Base-by-base conservation (phyloP, 1,284 basidiomycete genomes). In the Trametes polyzona region DNA sequence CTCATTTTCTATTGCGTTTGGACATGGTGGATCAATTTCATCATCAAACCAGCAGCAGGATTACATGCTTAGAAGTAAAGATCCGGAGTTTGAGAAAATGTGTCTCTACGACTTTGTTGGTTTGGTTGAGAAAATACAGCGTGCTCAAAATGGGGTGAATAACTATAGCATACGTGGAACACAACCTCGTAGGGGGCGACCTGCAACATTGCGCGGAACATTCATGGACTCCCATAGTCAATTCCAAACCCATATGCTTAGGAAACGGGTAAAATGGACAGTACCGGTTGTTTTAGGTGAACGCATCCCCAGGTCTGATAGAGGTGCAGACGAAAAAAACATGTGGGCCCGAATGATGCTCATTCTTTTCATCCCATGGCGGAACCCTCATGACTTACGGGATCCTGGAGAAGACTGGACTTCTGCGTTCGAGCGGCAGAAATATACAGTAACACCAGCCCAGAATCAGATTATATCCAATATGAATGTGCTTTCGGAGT, bases 321-420 rank as follows among this genome's bases (percentile, higher is more conserved):
- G 35, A 9, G 24, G 16, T 3, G 23, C 24, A 1, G 42, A 50
- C 10, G 48, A 56, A 14, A 16, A 11, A 5, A 37, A 51, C 1
- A 2, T 6, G 4, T 41, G 48, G 36, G 17, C 52, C 7, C 37
- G 37, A 0, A 48, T 39, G 30, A 47, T 55, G 33, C 16, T 43
- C 1, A 55, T 47, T 8, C 11, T 55, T 9, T 55, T 55, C 21
- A 23, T 55, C 5, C 46, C 55, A 0, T 56, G 55, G 55, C 12
- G 55, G 3, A 1, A 14, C 0, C 42, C 47, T 4, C 23, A 27
- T 0, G 55, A 56, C 36, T 16, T 56, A 3, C 21, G 23, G 11
- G 11, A 2, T 3, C 7, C 0, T 2, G 7, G 7, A 1, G 47
- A 56, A n/a, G 24, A 1, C 16, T 43, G 47, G 54, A 19, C 9